Conservation (phyloP, 257 asterid genomes). For the Echites panduratus region DNA sequence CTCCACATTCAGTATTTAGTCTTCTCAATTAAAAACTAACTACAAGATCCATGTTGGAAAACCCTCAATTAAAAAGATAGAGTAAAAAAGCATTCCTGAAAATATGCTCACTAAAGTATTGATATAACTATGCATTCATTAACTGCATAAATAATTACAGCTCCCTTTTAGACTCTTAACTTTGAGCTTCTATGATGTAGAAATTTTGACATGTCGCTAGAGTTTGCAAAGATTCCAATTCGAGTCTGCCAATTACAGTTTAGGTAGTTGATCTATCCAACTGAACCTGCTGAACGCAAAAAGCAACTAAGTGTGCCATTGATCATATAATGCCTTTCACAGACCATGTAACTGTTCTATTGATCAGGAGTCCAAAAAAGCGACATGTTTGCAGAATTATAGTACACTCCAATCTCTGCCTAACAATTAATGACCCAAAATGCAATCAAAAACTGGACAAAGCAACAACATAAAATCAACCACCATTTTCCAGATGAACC, state of each 20-base stretch:
- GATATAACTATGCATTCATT: not conserved
- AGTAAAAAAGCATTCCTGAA: not conserved
- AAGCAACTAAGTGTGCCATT: not conserved
- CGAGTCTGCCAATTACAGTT: not conserved
- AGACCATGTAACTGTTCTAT: not conserved
- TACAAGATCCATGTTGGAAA: not conserved
- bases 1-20: not conserved
- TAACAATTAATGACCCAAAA: not conserved
- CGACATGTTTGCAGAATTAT: not conserved
- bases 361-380: not conserved
- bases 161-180: not conserved
- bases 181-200: not conserved
- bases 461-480: not conserved
- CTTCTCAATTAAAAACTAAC: not conserved
- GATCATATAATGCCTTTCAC: not conserved
- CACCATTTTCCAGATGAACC: not conserved
- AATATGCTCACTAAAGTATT: not conserved
- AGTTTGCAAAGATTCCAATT: not conserved
- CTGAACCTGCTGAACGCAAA: not conserved
- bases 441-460: not conserved
- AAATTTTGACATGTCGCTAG: not conserved
- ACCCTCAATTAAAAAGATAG: not conserved
- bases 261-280: not conserved
- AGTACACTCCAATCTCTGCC: not conserved
- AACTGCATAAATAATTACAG: not conserved